Conservation (phyloP, 768 basidiomycete genomes). For the Suillus clintonianus region DNA sequence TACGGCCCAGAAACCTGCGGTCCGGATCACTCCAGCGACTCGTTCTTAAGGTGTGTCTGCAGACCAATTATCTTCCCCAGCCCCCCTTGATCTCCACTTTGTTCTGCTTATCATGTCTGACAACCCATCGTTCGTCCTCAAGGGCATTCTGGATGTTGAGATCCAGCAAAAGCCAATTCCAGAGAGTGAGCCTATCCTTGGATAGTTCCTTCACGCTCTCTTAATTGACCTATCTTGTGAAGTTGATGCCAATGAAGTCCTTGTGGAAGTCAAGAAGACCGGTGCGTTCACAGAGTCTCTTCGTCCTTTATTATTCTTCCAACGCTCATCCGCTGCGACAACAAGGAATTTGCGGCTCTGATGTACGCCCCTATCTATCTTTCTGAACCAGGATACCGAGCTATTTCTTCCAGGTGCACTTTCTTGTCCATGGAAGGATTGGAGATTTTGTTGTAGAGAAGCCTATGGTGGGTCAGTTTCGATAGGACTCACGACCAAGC, state of each 20-base stretch:
- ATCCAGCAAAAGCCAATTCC: slow-evolving; percentile 81
- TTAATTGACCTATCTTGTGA: slow-evolving; percentile 10
- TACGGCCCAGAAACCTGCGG: background rate
- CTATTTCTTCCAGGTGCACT: slow-evolving; percentile 60
- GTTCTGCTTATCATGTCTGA: slow-evolving; percentile 52
- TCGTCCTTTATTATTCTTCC: background rate
- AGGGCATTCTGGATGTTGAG: slow-evolving; percentile 61
- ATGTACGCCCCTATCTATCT: slow-evolving; percentile 47
- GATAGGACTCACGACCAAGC: background rate
- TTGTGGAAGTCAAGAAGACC: slow-evolving; percentile 91
- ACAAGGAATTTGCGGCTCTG: slow-evolving; percentile 88
- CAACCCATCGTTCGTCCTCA: slow-evolving; percentile 81
- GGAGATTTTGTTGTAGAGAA: slow-evolving; percentile 77
- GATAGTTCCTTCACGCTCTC: background rate
- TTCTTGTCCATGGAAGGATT: slow-evolving; percentile 75
- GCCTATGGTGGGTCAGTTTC: slow-evolving; percentile 62
- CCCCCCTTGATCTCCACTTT: slow-evolving; percentile 4
- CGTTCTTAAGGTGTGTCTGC: slow-evolving; percentile 2
- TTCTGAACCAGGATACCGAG: slow-evolving; percentile 11
- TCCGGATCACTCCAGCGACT: background rate
- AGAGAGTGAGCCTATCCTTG: slow-evolving; percentile 45
- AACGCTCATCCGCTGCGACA: slow-evolving; percentile 12
- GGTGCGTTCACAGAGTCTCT: slow-evolving; percentile 45
- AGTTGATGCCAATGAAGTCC: slow-evolving; percentile 77
- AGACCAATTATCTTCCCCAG: background rate